Percentiles rank a stretch among this genome's conserved stretches.
These are phyloP conservation scores for Poterioochromonas sp. DNA, from an alignment of 352 stramenopile genomes.

Conservation along the genomic window DNA sequence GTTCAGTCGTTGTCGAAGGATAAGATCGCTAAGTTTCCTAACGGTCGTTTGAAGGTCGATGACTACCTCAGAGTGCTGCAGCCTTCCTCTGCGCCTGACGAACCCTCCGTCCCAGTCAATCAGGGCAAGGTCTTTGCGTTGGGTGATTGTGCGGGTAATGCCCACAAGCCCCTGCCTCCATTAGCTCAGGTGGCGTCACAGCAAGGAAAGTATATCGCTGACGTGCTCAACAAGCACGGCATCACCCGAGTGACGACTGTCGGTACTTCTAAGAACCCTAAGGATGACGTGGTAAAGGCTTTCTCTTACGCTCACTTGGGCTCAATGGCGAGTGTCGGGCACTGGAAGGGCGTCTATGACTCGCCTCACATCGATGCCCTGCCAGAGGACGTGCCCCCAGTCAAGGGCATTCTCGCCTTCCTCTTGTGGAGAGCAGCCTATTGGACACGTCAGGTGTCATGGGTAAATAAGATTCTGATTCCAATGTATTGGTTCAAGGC, in stretches of 20 bases:
- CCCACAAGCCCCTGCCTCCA: constrained; percentile 69
- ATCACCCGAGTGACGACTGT: constrained; percentile 51
- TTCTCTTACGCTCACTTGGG: constrained; percentile 70
- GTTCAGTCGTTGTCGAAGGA: constrained; percentile 36
- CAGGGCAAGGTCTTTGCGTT: constrained; percentile 73
- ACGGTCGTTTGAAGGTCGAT: constrained; percentile 57
- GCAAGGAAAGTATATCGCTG: constrained; percentile 42
- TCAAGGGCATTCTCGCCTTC: constrained; percentile 75
- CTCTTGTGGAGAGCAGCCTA: constrained; percentile 88
- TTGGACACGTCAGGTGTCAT: constrained; percentile 83
- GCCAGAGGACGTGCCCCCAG: constrained; percentile 46
- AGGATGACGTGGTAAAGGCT: constrained; percentile 46
- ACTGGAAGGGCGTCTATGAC: constrained; percentile 82
- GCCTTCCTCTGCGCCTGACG: neutral
- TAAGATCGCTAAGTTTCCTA: constrained; percentile 36
- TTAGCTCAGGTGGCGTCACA: constrained; percentile 59
- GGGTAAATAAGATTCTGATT: constrained; percentile 82
- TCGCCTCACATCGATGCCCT: constrained; percentile 51
- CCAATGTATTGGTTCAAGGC: constrained; percentile 94
- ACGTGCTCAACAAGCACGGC: constrained; percentile 29
- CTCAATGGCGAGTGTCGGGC: constrained; percentile 85
- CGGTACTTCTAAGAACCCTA: no score
- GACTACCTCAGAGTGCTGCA: constrained; percentile 55
- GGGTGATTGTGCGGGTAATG: constrained; percentile 80
- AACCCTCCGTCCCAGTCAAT: constrained; percentile 23